Conservation (phyloP, 345 rosid species). For the Brassica rapa region DNA sequence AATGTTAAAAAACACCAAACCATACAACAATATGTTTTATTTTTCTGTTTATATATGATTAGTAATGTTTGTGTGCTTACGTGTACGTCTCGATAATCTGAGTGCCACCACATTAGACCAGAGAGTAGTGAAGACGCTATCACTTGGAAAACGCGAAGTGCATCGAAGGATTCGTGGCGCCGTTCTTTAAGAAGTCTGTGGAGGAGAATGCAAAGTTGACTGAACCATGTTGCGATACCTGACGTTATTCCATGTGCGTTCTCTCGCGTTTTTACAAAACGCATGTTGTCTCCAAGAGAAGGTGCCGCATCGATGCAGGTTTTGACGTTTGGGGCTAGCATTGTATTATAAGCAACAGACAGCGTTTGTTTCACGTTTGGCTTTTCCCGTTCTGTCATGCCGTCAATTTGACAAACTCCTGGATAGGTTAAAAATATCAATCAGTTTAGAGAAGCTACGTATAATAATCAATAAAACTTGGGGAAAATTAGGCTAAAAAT, state of each 20-base stretch:
- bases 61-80: constrained; percentile 22
- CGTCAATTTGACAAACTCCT: constrained; percentile 70
- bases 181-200: constrained; percentile 86
- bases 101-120: constrained; percentile 96
- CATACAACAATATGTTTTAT: background rate
- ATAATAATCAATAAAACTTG: background rate
- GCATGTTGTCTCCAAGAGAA: constrained; percentile 30
- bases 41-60: background rate
- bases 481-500: background rate
- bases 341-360: constrained; percentile 50
- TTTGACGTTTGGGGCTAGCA: constrained; percentile 65
- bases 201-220: constrained; percentile 72
- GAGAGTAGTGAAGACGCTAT: constrained; percentile 60
- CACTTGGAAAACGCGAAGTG: constrained; percentile 79
- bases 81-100: constrained; percentile 56
- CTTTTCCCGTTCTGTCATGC: constrained; percentile 59
- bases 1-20: background rate
- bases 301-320: constrained; percentile 51
- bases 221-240: constrained; percentile 57
- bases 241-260: constrained; percentile 11
- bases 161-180: constrained; percentile 73
- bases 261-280: constrained; percentile 28
- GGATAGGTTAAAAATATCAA: constrained; percentile 18
- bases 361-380: constrained; percentile 68
- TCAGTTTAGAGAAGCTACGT: background rate